Evolutionary conservation across 495 filamentous ascomycete genomes (phyloP), one percentile per base, ranked within the genome.

Genomic region (Penicillium salamii): DNA sequence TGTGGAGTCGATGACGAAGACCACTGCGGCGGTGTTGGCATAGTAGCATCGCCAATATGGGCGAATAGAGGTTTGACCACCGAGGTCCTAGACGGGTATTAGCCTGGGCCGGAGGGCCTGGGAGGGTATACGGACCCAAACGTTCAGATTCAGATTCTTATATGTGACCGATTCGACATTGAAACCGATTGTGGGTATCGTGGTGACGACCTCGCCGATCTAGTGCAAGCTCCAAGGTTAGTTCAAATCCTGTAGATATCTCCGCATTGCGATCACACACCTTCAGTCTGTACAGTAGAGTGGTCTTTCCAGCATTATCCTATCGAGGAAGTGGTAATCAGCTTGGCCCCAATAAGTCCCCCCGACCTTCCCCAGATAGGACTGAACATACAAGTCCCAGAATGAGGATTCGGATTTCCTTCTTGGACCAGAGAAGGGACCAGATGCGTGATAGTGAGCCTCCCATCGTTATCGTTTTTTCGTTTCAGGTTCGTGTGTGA

Each of bases 21-120:
- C 87, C 50, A 98, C 95, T 12, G 93, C 93, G n/a, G 95, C 93
- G 2, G 95, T 98, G 74, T 97, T 97, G 61, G 93, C 91, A 65
- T 97, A 98, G 78, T 98, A 98, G 70, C 95, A 97, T 59, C 93
- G 83, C 93, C 93, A 98, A 74, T 97, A 98, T 8, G 93, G 93
- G 54, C 93, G 84, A 63, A 98, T 97, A 44, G 86, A 90, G 12
- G 93, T 97, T 79, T 97, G 93, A 19, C 93, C 95, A 55, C 90
- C 92, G 21, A 97, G 82, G 78, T 97, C 92, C 86, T 90, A 53
- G 24, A 45, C 3, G 23, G 8, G 4, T 3, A 26, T 26, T 26
- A 26, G 23, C 23, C 23, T 26, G 23, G 8, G 23, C 23, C 3
- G 8, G 3, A 3, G 23, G 8, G 23, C 8, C 23, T 26, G 23